A percentile compares a stretch with the other conserved stretches of the same genome.
phyloP scores from a whole-genome alignment of 371 early-diverging fungal species.

The Syncephalastrum sp. region DNA sequence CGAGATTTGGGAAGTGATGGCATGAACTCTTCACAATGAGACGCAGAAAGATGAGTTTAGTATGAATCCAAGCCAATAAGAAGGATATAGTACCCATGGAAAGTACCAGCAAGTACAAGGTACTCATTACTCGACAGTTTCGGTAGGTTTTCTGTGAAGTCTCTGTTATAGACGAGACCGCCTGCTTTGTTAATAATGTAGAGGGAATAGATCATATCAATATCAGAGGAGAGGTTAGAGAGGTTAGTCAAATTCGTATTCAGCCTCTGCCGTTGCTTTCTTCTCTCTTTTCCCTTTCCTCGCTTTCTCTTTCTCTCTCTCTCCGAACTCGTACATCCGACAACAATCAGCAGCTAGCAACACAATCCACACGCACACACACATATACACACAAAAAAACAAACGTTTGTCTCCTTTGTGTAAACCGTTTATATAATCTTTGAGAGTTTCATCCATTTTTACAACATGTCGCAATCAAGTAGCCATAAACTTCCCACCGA shows the following conservation, averaged over 20 bases:
- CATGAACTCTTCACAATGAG: constrained; percentile 77
- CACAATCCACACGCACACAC: too few relatives aligned
- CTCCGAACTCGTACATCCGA: too few relatives aligned
- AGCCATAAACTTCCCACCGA: constrained; percentile 6
- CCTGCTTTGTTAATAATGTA: constrained; percentile 98
- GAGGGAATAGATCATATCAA: constrained; percentile 82
- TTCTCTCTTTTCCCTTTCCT: too few relatives aligned
- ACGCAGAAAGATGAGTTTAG: background rate
- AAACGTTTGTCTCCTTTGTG: too few relatives aligned
- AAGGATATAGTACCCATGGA: constrained; percentile 76
- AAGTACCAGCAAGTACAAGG: constrained; percentile 94
- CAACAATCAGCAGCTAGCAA: too few relatives aligned
- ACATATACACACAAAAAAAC: too few relatives aligned
- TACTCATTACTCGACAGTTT: constrained; percentile 93
- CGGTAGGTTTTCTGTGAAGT: constrained; percentile 79
- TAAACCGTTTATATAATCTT: too few relatives aligned
- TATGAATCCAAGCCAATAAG: background rate
- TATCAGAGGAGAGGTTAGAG: constrained; percentile 4
- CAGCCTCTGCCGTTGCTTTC: too few relatives aligned
- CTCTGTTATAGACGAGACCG: constrained; percentile 91
- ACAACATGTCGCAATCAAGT: constrained; percentile 2
- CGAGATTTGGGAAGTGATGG: constrained; percentile 92
- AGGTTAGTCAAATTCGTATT: too few relatives aligned
- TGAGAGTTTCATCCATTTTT: too few relatives aligned
- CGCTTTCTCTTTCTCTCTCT: too few relatives aligned